These are phyloP conservation scores for Cardamine chenopodiifolia DNA, from an alignment of 345 rosid species.

Conservation along the genomic window DNA sequence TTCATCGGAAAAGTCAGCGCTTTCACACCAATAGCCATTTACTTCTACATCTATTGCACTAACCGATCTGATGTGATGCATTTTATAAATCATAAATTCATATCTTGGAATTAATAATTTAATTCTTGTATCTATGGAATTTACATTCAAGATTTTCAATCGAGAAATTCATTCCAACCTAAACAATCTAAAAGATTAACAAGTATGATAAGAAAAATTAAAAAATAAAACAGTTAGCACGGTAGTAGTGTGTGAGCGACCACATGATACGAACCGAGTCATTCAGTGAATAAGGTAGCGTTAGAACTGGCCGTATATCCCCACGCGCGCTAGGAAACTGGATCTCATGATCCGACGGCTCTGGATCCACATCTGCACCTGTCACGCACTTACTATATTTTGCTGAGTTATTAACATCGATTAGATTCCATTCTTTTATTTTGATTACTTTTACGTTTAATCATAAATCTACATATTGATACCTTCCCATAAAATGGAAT, in stretches of 20 bases:
- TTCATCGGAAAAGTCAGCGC: constrained; percentile 28
- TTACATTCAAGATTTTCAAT: not conserved
- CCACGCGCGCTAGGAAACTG: constrained; percentile 19
- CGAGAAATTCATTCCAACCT: not conserved
- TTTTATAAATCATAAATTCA: not conserved
- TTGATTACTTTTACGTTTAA: not conserved
- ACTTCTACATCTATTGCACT: constrained; percentile 21
- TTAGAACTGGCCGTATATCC: constrained; percentile 28
- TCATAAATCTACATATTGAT: not conserved
- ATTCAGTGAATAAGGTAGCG: constrained; percentile 3
- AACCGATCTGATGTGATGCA: constrained; percentile 9
- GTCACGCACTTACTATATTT: constrained; percentile 34
- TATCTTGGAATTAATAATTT: not conserved
- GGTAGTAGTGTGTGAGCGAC: constrained; percentile 7
- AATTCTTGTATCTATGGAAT: not conserved
- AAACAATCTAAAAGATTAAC: not conserved
- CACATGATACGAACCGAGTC: not conserved
- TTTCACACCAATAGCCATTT: constrained; percentile 10
- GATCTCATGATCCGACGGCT: constrained; percentile 33
- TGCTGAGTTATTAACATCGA: not conserved
- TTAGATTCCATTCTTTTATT: constrained; percentile 18
- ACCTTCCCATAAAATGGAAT: not conserved
- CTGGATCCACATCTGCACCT: not conserved
- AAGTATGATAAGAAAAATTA: not conserved
- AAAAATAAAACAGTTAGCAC: not conserved